Evolutionary conservation across 2,329 filamentous ascomycete genomes (phyloP).

Genomic region (Albophoma yamanashiensis): DNA sequence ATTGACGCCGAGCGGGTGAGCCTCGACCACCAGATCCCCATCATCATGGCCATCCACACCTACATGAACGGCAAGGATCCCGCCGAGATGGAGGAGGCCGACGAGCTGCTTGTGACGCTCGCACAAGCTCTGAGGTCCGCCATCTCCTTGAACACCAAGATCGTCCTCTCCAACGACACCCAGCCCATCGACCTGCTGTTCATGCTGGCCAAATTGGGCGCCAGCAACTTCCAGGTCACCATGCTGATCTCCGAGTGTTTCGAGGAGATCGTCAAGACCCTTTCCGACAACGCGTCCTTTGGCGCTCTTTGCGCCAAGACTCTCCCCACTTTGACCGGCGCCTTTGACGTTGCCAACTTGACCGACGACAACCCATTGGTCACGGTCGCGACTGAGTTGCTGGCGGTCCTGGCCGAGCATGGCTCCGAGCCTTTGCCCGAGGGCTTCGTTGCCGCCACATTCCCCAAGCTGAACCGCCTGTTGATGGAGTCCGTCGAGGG

Average conservation of each 20-base stretch:
- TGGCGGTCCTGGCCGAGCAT: conserved; percentile 71
- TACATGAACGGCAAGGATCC: conserved; percentile 76
- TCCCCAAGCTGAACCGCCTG: conserved; percentile 78
- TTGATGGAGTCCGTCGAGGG: conserved; percentile 78
- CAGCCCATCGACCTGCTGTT: conserved; percentile 78
- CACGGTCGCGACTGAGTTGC: conserved; percentile 76
- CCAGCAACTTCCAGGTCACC: conserved; percentile 82
- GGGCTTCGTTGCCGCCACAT: conserved; percentile 72
- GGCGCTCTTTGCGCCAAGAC: conserved; percentile 74
- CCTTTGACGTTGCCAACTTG: conserved; percentile 78
- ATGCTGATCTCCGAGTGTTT: conserved; percentile 84
- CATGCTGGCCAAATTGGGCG: conserved; percentile 76
- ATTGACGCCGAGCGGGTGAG: conserved; percentile 41
- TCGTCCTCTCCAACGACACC: conserved; percentile 61
- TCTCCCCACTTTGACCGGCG: conserved; percentile 75
- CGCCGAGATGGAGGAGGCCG: conserved; percentile 73
- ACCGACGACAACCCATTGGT: conserved; percentile 79
- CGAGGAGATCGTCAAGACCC: conserved; percentile 67
- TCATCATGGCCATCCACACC: conserved; percentile 53
- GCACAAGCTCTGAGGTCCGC: conserved; percentile 77
- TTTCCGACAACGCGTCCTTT: conserved; percentile 61
- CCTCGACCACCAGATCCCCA: conserved; percentile 45
- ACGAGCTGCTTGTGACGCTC: conserved; percentile 84
- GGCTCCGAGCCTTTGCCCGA: conserved; percentile 76
- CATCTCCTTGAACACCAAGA: conserved; percentile 66